phyloP scores from a whole-genome alignment of 1,139 yeast species.

The Kurtzmaniella quercitrusa region DNA sequence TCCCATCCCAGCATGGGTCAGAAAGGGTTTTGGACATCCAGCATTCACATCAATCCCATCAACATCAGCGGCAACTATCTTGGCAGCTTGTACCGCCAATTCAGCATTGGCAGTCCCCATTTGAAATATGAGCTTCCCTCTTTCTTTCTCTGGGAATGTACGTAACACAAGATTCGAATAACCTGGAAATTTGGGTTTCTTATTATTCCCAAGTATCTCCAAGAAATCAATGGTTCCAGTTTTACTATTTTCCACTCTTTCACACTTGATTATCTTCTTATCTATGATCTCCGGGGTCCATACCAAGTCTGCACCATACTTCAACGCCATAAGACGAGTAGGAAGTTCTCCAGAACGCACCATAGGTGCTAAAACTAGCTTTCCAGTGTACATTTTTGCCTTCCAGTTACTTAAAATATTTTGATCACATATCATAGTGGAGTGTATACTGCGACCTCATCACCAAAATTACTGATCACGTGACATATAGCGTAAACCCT shows the following conservation, averaged over 20 bases:
- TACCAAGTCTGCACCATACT: conserved; percentile 87
- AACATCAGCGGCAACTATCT: conserved; percentile 75
- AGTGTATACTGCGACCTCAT: background rate
- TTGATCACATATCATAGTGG: background rate
- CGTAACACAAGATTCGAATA: conserved; percentile 60
- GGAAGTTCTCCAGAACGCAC: conserved; percentile 95
- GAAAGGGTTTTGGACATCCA: conserved; percentile 92
- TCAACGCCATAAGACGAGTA: conserved; percentile 70
- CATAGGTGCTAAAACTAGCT: conserved; percentile 91
- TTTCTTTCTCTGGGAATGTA: conserved; percentile 61
- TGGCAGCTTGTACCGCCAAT: conserved; percentile 84
- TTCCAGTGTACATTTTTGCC: conserved; percentile 46
- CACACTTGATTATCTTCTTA: conserved; percentile 70
- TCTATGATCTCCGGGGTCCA: conserved; percentile 97
- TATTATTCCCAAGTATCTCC: conserved; percentile 23
- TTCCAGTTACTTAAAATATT: background rate
- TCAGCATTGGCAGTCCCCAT: conserved; percentile 84
- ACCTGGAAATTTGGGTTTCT: conserved; percentile 34
- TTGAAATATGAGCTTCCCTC: conserved; percentile 71
- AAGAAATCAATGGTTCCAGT: conserved; percentile 61
- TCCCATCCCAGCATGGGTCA: conserved; percentile 94
- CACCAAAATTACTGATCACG: background rate
- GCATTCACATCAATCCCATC: conserved; percentile 92
- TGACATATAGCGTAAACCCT: too few relatives aligned
- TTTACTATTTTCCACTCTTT: conserved; percentile 50